Conservation (phyloP, 164 flowering plant species). For the Vitis riparia region DNA sequence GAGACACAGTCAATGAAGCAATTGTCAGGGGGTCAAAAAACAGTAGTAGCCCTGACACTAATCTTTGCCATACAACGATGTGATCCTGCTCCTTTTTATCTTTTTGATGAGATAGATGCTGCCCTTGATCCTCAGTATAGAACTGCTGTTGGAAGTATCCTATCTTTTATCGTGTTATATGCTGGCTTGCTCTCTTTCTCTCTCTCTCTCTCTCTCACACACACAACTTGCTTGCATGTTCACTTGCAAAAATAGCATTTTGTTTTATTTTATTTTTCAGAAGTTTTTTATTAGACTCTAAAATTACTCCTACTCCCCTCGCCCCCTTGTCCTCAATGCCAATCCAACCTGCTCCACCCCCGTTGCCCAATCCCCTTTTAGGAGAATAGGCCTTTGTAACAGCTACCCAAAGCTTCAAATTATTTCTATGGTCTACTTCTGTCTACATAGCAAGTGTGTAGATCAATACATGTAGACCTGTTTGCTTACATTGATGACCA, state of each 20-base stretch:
- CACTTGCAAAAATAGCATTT: neutral
- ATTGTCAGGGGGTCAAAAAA: conserved; percentile 97
- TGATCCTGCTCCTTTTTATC: conserved; percentile 99
- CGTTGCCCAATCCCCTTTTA: too few species aligned
- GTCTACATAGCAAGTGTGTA: too few species aligned
- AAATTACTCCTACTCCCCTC: too few species aligned
- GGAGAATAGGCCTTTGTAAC: too few species aligned
- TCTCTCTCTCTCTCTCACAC: neutral
- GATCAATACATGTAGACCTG: too few species aligned
- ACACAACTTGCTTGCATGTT: neutral
- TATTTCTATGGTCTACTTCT: too few species aligned
- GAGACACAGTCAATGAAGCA: conserved; percentile 99
- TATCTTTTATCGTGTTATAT: neutral
- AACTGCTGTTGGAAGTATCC: conserved; percentile 99
- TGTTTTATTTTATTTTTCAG: too few species aligned
- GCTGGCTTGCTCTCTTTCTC: neutral
- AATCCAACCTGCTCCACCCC: too few species aligned
- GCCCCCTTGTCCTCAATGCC: too few species aligned
- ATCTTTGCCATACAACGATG: conserved; percentile 98
- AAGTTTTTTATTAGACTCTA: too few species aligned
- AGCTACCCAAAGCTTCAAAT: too few species aligned
- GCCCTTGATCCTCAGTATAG: conserved; percentile 97
- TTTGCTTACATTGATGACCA: too few species aligned
- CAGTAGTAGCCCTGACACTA: conserved; percentile 91
- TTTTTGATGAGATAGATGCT: conserved; percentile 98